Conservation (phyloP, 306 rosid species). For the Cucumis cinereus region DNA sequence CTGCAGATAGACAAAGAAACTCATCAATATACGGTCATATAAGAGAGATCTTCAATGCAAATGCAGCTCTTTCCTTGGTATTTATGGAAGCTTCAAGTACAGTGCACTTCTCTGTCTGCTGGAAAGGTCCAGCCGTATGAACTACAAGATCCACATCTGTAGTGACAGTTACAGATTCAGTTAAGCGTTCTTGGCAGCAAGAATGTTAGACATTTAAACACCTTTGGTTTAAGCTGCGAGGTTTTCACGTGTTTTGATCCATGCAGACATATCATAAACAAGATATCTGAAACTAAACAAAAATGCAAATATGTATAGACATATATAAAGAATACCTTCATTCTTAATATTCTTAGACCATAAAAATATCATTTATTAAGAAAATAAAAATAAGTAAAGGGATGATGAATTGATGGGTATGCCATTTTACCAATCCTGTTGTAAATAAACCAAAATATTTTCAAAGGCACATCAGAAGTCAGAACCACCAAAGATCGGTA, state of each 20-base stretch:
- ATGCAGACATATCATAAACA: not conserved
- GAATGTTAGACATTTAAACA: not conserved
- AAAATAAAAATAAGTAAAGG: not conserved
- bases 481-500: not conserved
- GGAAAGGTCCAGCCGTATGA: constrained; percentile 95
- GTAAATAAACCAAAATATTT: not conserved
- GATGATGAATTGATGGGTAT: not conserved
- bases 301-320: not conserved
- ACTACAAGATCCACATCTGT: constrained; percentile 86
- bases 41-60: not conserved
- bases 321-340: not conserved
- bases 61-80: constrained; percentile 39
- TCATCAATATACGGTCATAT: not conserved
- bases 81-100: constrained; percentile 86
- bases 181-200: not conserved
- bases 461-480: not conserved
- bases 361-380: not conserved
- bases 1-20: constrained; percentile 26
- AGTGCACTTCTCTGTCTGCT: constrained; percentile 54
- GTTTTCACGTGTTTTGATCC: not conserved
- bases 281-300: not conserved
- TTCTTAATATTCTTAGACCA: not conserved
- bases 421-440: not conserved
- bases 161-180: constrained; percentile 16
- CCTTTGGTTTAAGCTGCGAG: not conserved